phyloP scores from a whole-genome alignment of 345 rosid species.

The Gossypium raimondii region DNA sequence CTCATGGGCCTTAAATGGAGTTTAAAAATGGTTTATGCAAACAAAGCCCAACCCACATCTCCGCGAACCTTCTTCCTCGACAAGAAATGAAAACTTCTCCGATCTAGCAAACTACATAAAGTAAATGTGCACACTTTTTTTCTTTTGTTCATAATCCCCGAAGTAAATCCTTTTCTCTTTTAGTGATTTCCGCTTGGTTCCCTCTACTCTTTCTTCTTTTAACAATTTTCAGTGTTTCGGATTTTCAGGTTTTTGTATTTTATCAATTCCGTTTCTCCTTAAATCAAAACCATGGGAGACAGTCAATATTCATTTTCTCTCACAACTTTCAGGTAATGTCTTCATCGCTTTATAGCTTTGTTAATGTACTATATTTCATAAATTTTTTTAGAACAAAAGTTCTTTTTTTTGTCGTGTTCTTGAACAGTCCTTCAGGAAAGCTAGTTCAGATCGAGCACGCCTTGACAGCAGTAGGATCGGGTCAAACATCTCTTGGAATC shows the following conservation, averaged over 20 bases:
- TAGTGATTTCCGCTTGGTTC: not conserved
- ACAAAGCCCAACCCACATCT: not conserved
- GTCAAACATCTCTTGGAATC: conserved; percentile 92
- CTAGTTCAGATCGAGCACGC: conserved; percentile 98
- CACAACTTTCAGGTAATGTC: conserved; percentile 75
- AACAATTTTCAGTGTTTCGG: not conserved
- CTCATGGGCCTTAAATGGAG: no score
- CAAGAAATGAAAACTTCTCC: not conserved
- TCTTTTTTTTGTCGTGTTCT: not conserved
- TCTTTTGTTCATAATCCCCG: no score
- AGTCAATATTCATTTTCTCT: conserved; percentile 94
- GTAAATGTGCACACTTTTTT: no score
- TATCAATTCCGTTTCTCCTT: not conserved
- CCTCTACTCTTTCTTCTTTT: not conserved
- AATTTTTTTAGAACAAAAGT: conserved; percentile 2
- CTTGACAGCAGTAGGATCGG: conserved; percentile 85
- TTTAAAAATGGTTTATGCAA: not conserved
- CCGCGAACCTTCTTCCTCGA: conserved; percentile 12
- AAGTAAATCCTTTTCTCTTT: not conserved
- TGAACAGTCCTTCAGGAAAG: conserved; percentile 86
- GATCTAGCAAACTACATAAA: no score
- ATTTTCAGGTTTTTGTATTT: not conserved
- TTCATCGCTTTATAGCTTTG: not conserved
- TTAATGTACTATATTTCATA: not conserved
- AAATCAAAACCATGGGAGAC: conserved; percentile 59